A percentile compares a stretch with the other conserved stretches of the same genome.
These are phyloP conservation scores for Fusarium scirpi DNA, from an alignment of 2,329 filamentous ascomycete genomes.

Conservation along the genomic window DNA sequence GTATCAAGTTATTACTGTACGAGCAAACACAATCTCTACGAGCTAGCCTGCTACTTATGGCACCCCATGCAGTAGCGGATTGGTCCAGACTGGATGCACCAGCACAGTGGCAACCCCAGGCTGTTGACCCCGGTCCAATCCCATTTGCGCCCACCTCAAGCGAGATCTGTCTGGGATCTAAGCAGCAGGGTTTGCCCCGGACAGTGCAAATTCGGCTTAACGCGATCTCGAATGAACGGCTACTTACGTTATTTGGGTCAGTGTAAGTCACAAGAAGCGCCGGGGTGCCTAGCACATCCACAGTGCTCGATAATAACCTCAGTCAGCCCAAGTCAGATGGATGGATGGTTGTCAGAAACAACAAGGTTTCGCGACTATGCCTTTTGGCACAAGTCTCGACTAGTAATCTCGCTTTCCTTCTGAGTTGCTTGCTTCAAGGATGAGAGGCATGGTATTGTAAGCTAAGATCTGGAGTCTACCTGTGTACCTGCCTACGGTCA, in stretches of 20 bases:
- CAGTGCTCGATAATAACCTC: conserved; percentile 19
- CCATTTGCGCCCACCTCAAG: conserved; percentile 26
- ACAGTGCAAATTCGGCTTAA: conserved; percentile 37
- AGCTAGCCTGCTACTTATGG: conserved; percentile 9
- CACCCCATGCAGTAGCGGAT: conserved; percentile 18
- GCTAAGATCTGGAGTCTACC: conserved; percentile 9
- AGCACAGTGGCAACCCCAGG: conserved; percentile 38
- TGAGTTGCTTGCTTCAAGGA: background rate
- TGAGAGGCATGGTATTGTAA: conserved; percentile 11
- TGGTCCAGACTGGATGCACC: conserved; percentile 28
- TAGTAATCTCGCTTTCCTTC: background rate
- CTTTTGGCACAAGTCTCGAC: conserved; percentile 1
- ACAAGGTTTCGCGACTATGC: conserved; percentile 27
- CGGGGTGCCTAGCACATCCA: conserved; percentile 4
- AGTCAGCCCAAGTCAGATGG: conserved; percentile 5
- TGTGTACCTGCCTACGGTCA: conserved; percentile 22
- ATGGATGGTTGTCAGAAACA: conserved; percentile 16
- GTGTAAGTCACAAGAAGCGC: conserved; percentile 20
- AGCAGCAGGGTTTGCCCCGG: conserved; percentile 41
- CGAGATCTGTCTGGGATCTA: conserved; percentile 41
- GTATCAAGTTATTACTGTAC: conserved; percentile 4
- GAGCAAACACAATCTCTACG: conserved; percentile 34
- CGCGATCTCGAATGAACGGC: conserved; percentile 41
- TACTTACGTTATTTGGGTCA: conserved; percentile 32
- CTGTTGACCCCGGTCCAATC: conserved; percentile 11